These are phyloP conservation scores for Apiospora aurea DNA, from an alignment of 2,329 filamentous ascomycete genomes.

Conservation along the genomic window DNA sequence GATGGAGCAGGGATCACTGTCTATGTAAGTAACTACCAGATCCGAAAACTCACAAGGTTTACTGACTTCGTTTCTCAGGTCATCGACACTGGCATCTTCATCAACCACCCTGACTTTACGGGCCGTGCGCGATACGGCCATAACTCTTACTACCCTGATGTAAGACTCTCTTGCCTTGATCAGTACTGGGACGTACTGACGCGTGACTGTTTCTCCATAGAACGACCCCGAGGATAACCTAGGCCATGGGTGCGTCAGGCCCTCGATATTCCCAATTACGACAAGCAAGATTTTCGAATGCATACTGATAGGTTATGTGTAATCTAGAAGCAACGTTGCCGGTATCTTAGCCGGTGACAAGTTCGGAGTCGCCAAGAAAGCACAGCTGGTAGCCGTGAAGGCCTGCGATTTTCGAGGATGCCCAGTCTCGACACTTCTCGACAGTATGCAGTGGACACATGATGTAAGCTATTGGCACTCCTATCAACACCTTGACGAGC, in stretches of 20 bases:
- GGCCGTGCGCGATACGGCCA: conserved; percentile 32
- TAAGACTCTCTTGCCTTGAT: not conserved
- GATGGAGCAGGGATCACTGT: not conserved
- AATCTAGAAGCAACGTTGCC: conserved; percentile 41
- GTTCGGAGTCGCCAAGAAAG: conserved; percentile 36
- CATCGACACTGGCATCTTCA: conserved; percentile 54
- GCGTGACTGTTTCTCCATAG: conserved; percentile 25
- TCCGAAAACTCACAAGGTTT: not conserved
- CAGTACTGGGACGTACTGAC: conserved; percentile 46
- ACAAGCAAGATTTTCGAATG: not conserved
- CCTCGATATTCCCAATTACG: too few relatives aligned
- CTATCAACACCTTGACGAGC: not conserved
- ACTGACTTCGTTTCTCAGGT: conserved; percentile 38
- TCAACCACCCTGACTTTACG: conserved; percentile 46
- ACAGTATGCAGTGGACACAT: conserved; percentile 27
- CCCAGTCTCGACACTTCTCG: conserved; percentile 47
- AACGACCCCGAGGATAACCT: not conserved
- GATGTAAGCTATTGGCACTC: conserved; percentile 26
- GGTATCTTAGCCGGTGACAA: conserved; percentile 31
- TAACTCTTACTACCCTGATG: not conserved
- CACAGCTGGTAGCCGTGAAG: conserved; percentile 47
- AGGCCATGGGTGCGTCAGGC: not conserved
- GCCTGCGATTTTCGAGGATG: conserved; percentile 44
- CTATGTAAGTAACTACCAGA: not conserved
- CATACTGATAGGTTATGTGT: not conserved